A percentile compares a stretch with the other conserved stretches of the same genome.
phyloP scores from a whole-genome alignment of 148 eudicot species.

The Persicaria tinctoria region DNA sequence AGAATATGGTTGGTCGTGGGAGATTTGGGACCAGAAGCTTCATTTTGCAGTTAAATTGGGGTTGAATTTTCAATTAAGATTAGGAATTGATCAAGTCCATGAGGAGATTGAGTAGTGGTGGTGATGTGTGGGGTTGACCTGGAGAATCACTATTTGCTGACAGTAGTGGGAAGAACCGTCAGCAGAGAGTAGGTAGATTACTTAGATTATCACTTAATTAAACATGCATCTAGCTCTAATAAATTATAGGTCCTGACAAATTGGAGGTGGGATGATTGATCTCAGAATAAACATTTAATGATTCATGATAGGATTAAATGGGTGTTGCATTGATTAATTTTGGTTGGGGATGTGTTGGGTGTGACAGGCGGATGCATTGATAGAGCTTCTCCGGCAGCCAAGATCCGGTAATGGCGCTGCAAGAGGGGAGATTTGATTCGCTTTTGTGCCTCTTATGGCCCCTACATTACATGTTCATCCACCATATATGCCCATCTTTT shows the following conservation, averaged over 20 bases:
- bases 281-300: too few relatives aligned
- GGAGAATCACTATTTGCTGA: conserved; percentile 6
- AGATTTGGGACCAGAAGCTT: background rate
- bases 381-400: conserved; percentile 88
- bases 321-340: background rate
- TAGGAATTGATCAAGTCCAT: conserved; percentile 8
- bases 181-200: background rate
- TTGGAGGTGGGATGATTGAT: too few relatives aligned
- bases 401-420: conserved; percentile 79
- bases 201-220: background rate
- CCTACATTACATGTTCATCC: conserved; percentile 3
- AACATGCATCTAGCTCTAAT: background rate
- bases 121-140: conserved; percentile 5
- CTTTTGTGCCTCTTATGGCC: background rate
- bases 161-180: background rate
- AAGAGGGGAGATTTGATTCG: conserved; percentile 27
- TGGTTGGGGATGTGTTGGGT: conserved; percentile 17
- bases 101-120: background rate
- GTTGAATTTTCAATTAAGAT: background rate
- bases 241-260: too few relatives aligned
- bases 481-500: background rate
- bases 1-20: background rate
- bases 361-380: conserved; percentile 81
- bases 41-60: background rate
- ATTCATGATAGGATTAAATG: background rate